phyloP scores from a whole-genome alignment of 2,329 filamentous ascomycete species.

The Aspergillus awamori region DNA sequence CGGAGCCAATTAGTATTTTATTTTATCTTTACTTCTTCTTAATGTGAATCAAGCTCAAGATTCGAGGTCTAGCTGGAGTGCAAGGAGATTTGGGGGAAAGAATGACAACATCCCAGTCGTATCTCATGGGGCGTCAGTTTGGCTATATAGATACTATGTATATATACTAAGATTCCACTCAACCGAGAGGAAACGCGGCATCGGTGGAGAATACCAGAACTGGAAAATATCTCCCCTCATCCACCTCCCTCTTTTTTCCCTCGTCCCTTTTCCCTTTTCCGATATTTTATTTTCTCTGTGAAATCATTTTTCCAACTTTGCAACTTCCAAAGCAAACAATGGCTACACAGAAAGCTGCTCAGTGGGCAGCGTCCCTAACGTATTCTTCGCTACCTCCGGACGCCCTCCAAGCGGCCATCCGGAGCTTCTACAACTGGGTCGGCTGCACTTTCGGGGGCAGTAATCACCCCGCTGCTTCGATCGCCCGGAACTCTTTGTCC shows the following conservation, averaged over 20 bases:
- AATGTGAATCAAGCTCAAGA: too few relatives aligned
- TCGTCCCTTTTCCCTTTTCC: not conserved
- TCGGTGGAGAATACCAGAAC: not conserved
- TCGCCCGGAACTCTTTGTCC: slow-evolving; percentile 39
- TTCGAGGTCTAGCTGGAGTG: too few relatives aligned
- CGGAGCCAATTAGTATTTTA: too few relatives aligned
- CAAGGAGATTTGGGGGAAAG: too few relatives aligned
- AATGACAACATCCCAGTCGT: not conserved
- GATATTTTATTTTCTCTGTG: not conserved
- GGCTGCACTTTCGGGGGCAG: slow-evolving; percentile 58
- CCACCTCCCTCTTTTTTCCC: not conserved
- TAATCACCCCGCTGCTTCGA: slow-evolving; percentile 49
- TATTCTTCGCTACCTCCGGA: slow-evolving; percentile 45
- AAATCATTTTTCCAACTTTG: not conserved
- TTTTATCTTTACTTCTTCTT: too few relatives aligned
- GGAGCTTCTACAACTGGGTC: slow-evolving; percentile 58
- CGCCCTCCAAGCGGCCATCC: slow-evolving; percentile 50
- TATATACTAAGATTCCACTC: not conserved
- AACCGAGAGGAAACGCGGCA: not conserved
- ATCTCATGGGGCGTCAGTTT: not conserved
- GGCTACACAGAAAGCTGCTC: slow-evolving; percentile 31
- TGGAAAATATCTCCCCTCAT: not conserved
- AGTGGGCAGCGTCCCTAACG: slow-evolving; percentile 50
- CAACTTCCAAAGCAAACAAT: not conserved
- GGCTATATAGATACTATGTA: not conserved